Evolutionary conservation across 1,284 basidiomycete genomes (phyloP).

Genomic region (Ustilago xerochloae): DNA sequence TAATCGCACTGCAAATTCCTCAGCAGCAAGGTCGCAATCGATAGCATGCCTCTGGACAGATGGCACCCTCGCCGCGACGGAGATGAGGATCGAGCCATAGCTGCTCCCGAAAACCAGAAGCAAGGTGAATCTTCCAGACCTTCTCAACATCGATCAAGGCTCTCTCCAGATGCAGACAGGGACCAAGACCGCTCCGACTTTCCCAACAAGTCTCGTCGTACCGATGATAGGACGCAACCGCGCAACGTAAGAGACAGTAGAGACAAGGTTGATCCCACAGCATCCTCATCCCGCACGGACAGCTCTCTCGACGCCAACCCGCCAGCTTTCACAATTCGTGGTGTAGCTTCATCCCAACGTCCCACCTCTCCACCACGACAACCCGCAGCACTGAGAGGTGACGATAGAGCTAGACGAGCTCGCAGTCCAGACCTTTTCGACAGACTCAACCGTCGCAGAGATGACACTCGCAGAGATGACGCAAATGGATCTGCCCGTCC

Average conservation of each 20-base stretch:
- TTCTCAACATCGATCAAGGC: slow-evolving; percentile 10
- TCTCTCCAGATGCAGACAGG: slow-evolving; percentile 1
- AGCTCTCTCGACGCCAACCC: slow-evolving; percentile 5
- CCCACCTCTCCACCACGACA: slow-evolving; percentile 8
- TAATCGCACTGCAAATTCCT: background rate
- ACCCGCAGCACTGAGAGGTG: background rate
- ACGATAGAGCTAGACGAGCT: slow-evolving; percentile 10
- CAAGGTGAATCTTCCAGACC: slow-evolving; percentile 11
- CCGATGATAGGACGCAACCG: slow-evolving; percentile 12
- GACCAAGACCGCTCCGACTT: slow-evolving; percentile 14
- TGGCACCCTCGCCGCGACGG: slow-evolving; percentile 31
- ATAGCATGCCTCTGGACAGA: slow-evolving; percentile 32
- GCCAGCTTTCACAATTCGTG: slow-evolving; percentile 32
- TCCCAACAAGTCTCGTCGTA: slow-evolving; percentile 32
- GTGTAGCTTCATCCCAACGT: slow-evolving; percentile 23
- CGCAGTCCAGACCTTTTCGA: slow-evolving; percentile 38
- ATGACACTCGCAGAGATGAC: slow-evolving; percentile 20
- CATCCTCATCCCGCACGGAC: slow-evolving; percentile 21
- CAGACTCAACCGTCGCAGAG: slow-evolving; percentile 18
- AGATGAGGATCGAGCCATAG: slow-evolving; percentile 5
- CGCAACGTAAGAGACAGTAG: background rate
- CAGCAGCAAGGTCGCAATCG: background rate
- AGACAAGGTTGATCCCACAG: slow-evolving; percentile 2
- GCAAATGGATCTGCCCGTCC: slow-evolving; percentile 14
- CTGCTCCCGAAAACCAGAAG: background rate